Conservation (phyloP, 2,329 filamentous ascomycete species). For the Talaromyces sp. region DNA sequence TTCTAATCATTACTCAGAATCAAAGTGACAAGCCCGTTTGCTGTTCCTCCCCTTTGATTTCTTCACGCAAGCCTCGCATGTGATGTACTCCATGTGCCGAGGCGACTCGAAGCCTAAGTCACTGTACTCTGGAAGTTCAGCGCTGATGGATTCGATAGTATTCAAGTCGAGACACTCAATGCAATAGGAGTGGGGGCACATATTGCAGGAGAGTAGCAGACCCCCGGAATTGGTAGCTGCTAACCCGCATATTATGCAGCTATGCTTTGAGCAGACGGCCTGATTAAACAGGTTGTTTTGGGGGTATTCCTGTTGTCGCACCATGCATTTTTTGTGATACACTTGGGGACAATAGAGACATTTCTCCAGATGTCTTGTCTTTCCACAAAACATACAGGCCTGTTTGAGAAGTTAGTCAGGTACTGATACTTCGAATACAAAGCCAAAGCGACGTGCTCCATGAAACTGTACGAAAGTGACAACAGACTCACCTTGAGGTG, state of each 20-base stretch:
- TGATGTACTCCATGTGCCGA: constrained; percentile 51
- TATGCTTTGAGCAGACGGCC: constrained; percentile 54
- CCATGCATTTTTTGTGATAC: constrained; percentile 53
- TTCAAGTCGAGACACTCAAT: constrained; percentile 57
- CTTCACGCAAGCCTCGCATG: constrained; percentile 21
- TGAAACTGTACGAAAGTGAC: neutral
- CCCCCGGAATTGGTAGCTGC: constrained; percentile 46
- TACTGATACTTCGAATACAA: neutral
- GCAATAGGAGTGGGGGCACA: constrained; percentile 56
- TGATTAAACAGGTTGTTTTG: constrained; percentile 23
- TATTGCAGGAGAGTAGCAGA: constrained; percentile 51
- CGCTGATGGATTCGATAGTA: constrained; percentile 49
- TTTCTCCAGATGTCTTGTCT: neutral
- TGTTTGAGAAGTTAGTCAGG: neutral
- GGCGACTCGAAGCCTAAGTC: constrained; percentile 44
- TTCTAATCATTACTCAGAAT: neutral
- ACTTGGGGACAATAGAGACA: constrained; percentile 50
- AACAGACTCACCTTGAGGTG: constrained; percentile 42
- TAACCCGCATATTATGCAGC: constrained; percentile 53
- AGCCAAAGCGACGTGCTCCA: too few relatives aligned
- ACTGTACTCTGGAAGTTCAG: constrained; percentile 48
- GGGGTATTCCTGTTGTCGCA: too few relatives aligned
- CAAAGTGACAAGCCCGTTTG: neutral
- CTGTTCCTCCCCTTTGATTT: neutral
- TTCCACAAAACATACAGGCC: constrained; percentile 21